phyloP scores from a whole-genome alignment of 2,329 filamentous ascomycete species.

The Trichoderma koningii region DNA sequence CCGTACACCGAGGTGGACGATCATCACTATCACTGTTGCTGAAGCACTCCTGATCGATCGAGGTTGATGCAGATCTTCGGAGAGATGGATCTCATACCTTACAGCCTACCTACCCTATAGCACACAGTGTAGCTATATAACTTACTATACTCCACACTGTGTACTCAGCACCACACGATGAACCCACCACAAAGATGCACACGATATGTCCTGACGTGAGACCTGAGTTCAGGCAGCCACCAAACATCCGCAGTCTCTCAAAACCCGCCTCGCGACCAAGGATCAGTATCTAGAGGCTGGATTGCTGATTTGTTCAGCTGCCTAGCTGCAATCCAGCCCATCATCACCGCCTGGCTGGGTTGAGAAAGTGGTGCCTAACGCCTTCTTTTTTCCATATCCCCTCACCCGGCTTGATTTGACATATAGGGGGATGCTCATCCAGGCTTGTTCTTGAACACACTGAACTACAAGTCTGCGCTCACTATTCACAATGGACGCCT shows the following conservation, averaged over 20 bases:
- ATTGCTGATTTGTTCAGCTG: constrained; percentile 8
- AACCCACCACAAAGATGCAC: not conserved
- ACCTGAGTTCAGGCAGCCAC: constrained; percentile 3
- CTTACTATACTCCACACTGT: not conserved
- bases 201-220: not conserved
- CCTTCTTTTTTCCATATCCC: not conserved
- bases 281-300: not conserved
- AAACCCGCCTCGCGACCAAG: not conserved
- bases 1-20: not conserved
- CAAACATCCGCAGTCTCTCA: not conserved
- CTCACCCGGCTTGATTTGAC: not conserved
- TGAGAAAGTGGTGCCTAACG: constrained; percentile 23
- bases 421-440: constrained; percentile 8
- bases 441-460: not conserved
- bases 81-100: no score
- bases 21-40: not conserved
- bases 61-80: not conserved
- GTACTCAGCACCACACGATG: not conserved
- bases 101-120: not conserved
- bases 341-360: not conserved
- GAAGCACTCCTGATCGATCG: not conserved
- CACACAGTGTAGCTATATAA: not conserved
- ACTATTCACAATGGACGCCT: constrained; percentile 55
- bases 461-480: not conserved
- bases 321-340: not conserved